phyloP scores from a whole-genome alignment of 306 rosid species.

The Benincasa hispida region DNA sequence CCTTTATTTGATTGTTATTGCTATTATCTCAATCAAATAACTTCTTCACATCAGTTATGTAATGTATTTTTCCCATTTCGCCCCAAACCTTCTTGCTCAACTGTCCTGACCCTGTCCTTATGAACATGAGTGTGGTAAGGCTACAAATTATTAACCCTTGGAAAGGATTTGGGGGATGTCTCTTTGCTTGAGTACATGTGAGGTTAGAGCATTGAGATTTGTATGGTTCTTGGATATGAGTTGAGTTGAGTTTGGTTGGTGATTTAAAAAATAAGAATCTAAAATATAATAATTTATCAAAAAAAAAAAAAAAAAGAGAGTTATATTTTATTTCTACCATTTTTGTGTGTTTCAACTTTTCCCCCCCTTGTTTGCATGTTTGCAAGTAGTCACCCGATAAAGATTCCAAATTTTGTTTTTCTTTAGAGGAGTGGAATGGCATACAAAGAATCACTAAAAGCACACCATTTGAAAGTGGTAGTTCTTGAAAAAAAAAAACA shows the following conservation, averaged over 20 bases:
- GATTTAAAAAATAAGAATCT: neutral
- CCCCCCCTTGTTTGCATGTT: too few species aligned
- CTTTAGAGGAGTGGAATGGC: too few species aligned
- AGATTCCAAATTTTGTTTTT: too few species aligned
- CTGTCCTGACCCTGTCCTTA: neutral
- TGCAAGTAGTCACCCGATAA: too few species aligned
- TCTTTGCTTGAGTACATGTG: neutral
- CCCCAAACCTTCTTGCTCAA: neutral
- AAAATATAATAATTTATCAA: too few species aligned
- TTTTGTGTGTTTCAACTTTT: too few species aligned
- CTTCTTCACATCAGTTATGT: neutral
- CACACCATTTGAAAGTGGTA: neutral
- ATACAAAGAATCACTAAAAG: too few species aligned
- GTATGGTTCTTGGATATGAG: neutral
- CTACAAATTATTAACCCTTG: neutral
- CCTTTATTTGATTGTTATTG: neutral
- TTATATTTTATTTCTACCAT: too few species aligned
- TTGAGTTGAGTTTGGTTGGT: neutral
- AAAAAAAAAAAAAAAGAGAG: too few species aligned
- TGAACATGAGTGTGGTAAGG: neutral
- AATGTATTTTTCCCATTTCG: neutral
- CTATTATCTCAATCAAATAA: neutral
- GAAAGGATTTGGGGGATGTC: neutral
- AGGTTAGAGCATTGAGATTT: neutral
- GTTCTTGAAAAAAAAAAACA: neutral